phyloP scores from a whole-genome alignment of 306 rosid species.

The Boehmeria nivea region DNA sequence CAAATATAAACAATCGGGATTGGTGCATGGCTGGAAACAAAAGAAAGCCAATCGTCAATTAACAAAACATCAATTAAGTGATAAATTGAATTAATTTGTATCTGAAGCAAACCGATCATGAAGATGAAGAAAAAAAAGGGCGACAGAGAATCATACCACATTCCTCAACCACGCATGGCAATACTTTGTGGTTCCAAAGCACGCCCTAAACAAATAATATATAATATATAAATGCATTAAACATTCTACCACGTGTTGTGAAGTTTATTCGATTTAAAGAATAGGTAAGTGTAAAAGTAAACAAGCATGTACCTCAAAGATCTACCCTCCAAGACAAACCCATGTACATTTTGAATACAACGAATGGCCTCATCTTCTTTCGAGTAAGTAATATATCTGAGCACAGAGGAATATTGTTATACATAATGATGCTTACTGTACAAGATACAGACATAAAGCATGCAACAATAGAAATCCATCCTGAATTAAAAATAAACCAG shows the following conservation, averaged over 20 bases:
- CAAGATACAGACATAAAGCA: not conserved
- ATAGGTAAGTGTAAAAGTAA: not conserved
- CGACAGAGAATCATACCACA: conserved; percentile 62
- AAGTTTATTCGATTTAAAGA: not conserved
- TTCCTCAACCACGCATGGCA: conserved; percentile 99
- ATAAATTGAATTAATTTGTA: conserved; percentile 18
- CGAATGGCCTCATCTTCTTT: conserved; percentile 97
- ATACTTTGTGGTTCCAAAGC: conserved; percentile 97
- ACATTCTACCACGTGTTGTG: not conserved
- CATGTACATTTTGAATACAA: conserved; percentile 98
- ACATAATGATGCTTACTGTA: not conserved
- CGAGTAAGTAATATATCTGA: conserved; percentile 94
- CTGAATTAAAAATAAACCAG: not conserved
- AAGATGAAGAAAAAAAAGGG: not conserved
- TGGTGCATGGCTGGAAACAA: conserved; percentile 84
- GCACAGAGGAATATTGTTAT: not conserved
- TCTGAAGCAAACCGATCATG: not conserved
- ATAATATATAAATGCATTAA: not conserved
- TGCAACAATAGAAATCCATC: no score
- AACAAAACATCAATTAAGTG: not conserved
- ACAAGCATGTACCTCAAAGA: conserved; percentile 55
- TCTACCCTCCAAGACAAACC: conserved; percentile 90
- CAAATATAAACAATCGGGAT: conserved; percentile 93
- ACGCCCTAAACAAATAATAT: conserved; percentile 55
- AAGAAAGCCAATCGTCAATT: conserved; percentile 5